Percentiles rank a stretch among this genome's conserved stretches.
phyloP scores from a whole-genome alignment of 2,329 filamentous ascomycete genomes.

The Clonostachys byssicola region DNA sequence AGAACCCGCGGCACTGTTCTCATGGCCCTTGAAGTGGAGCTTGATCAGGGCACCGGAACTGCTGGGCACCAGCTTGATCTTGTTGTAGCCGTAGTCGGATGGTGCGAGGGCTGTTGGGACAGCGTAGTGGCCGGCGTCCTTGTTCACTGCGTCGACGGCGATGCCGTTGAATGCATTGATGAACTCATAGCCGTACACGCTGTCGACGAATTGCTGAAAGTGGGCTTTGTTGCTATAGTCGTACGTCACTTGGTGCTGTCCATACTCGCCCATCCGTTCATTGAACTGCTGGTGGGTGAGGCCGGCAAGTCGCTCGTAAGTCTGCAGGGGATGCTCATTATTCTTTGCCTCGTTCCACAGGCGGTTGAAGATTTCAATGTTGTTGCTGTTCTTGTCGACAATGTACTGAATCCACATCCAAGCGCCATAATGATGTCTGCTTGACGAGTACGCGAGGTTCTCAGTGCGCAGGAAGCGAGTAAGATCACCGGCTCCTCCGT shows the following conservation, averaged over 20 bases:
- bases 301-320: neutral
- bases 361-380: neutral
- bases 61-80: neutral
- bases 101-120: neutral
- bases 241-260: constrained; percentile 1
- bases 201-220: neutral
- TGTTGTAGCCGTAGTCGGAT: constrained; percentile 2
- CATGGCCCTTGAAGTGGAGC: constrained; percentile 1
- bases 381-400: neutral
- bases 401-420: constrained; percentile 1
- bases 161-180: constrained; percentile 1
- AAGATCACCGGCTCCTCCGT: neutral
- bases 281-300: neutral
- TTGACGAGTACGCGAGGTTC: constrained; percentile 1
- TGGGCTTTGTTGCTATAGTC: neutral
- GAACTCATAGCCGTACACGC: neutral
- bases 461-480: constrained; percentile 1
- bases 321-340: neutral
- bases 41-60: neutral
- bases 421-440: neutral
- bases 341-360: constrained; percentile 1
- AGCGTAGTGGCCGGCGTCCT: neutral
- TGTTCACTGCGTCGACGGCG: constrained; percentile 1
- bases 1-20: neutral
- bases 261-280: constrained; percentile 1